Base-by-base conservation (phyloP, 768 basidiomycete species). In the Pleurotus giganteus region DNA sequence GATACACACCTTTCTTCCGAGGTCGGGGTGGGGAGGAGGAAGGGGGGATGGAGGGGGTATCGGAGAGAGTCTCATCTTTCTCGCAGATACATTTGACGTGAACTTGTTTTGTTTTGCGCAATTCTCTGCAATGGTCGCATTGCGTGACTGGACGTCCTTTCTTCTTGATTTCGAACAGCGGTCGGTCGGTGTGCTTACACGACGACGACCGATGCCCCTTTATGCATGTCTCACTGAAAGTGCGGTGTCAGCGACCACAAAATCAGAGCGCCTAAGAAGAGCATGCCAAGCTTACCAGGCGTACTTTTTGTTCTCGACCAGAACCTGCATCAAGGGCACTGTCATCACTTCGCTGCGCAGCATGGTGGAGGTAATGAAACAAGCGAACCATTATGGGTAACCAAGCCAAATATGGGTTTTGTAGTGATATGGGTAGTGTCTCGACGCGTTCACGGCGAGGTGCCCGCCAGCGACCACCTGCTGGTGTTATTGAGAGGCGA, bases 71-170 rank as follows among this genome's bases (percentile, higher is more conserved):
- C 75, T 85, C 69, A 77, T 85, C 76, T 78, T 88, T 60, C 86
- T 89, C 79, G 82, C 91, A 93, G 57, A 83, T 80, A 69, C 91
- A 93, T 73, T 90, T 92, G 59, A 89, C 84, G 65, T 94, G 91
- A 57, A 93, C 83, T 72, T 87, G 88, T 74, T 86, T 89, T 58
- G 84, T 87, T 79, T 91, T 90, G 47, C 94, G 80, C 53, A 90
- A 76, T 65, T 92, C 85, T 59, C 91, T 83, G 71, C 94, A 96
- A 64, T 87, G 85, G 62, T 85, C 83, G 71, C 94, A 97, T 69
- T 96, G 94, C 6, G 94, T 92, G 23, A 93, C 82, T 1, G 94
- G 94, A 36, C 94, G 82, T 2, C 94, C 94, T 67, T 96, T 94
- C 77, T 89, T 91, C 76, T 94, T 92, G 55, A 96, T 90, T 71